Evolutionary conservation across 2,329 filamentous ascomycete species (phyloP), one percentile per base, ranked within the genome.

Genomic region (Colletotrichum eremochloae): DNA sequence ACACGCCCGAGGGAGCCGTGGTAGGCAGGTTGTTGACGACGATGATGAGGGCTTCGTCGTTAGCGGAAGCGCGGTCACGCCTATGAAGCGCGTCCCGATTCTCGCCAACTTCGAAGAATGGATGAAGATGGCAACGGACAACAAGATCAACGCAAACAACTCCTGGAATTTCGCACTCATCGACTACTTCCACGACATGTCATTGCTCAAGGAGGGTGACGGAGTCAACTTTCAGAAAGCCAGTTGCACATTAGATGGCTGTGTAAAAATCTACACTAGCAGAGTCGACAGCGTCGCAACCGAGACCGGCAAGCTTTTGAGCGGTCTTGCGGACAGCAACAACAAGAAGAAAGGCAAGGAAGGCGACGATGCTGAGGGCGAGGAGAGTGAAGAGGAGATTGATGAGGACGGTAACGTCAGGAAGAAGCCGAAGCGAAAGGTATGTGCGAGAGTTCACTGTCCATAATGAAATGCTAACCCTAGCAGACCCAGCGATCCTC

Each of bases 101-200:
- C 86, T 99, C 67, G 96, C 96, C 79, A 99, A 99, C 83, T 99
- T 98, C 78, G 96, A 99, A 82, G 96, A 99, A 81, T 98, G 96
- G 96, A 98, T 99, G 95, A 99, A 98, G 87, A 97, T 99, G 95
- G 96, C 96, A 2, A 98, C 96, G 20, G 96, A 99, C 85, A 99
- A 99, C 85, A 96, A 96, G 83, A 99, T 99, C 87, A 99, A 98
- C 81, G 96, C 96, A 61, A 91, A 93, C 72, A 99, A 99, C 82
- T 98, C 95, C 40, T 99, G 96, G 96, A 98, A 98, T 82, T 98
- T 99, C 84, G 96, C 96, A n/a, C 89, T 99, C 24, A 99, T 99
- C 80, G 96, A 99, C 82, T 99, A 99, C 83, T 99, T 99, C 79
- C 96, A 99, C 82, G 96, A 99, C 79, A 98, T 99, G 96, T 97